Evolutionary conservation across 2,329 filamentous ascomycete genomes (phyloP).

Genomic region (Blumeria hordei): DNA sequence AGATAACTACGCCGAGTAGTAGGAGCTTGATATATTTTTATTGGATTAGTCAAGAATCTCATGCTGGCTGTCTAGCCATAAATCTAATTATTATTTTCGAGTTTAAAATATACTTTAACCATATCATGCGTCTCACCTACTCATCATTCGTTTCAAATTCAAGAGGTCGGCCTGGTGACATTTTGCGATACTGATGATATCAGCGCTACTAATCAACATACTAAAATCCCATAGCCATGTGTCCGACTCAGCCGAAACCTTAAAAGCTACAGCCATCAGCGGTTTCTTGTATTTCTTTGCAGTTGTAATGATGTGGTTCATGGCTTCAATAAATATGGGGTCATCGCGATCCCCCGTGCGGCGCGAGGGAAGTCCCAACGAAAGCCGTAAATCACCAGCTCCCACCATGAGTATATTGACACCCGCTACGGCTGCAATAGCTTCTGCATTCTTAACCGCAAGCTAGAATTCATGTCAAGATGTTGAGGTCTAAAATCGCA

Average conservation of each 20-base stretch:
- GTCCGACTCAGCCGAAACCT: neutral
- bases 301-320: neutral
- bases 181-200: neutral
- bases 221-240: neutral
- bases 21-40: too few relatives aligned
- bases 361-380: neutral
- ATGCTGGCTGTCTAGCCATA: too few relatives aligned
- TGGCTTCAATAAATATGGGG: neutral
- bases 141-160: neutral
- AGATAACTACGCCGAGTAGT: too few relatives aligned
- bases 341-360: neutral
- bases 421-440: neutral
- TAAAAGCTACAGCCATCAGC: constrained; percentile 1
- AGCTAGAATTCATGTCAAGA: neutral
- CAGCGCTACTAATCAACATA: neutral
- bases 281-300: neutral
- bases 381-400: neutral
- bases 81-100: too few relatives aligned
- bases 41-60: too few relatives aligned
- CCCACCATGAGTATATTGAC: constrained; percentile 1
- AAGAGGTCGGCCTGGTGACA: neutral
- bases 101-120: too few relatives aligned
- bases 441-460: neutral
- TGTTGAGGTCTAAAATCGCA: neutral
- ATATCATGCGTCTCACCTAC: too few relatives aligned